phyloP scores from a whole-genome alignment of 495 filamentous ascomycete species.

The Aspergillus avenaceus region DNA sequence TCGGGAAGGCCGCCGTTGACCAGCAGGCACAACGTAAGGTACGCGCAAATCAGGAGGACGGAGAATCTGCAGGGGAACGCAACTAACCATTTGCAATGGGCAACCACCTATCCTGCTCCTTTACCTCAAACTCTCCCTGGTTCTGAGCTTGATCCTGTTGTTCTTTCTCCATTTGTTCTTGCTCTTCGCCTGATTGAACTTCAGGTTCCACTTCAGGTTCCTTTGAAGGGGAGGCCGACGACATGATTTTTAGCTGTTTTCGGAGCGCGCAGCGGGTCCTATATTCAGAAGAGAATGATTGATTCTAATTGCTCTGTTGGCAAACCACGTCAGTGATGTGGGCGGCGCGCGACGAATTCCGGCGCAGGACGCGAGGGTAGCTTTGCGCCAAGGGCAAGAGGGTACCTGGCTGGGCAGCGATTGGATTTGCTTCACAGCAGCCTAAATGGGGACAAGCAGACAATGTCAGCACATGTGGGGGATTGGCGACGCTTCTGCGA shows the following conservation, averaged over 20 bases:
- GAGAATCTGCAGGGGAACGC: constrained; percentile 49
- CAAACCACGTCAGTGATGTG: constrained; percentile 47
- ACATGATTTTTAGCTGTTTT: constrained; percentile 70
- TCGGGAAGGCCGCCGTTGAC: constrained; percentile 40
- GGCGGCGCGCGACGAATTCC: constrained; percentile 27
- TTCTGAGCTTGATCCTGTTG: constrained; percentile 61
- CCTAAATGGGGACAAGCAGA: constrained; percentile 26
- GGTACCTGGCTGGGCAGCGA: constrained; percentile 40
- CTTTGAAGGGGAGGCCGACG: constrained; percentile 86
- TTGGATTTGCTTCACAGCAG: constrained; percentile 36
- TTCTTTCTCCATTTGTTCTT: constrained; percentile 66
- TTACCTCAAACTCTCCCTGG: constrained; percentile 92
- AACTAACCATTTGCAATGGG: constrained; percentile 99
- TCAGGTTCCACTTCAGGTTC: constrained; percentile 83
- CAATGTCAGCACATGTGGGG: constrained; percentile 30
- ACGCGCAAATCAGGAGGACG: constrained; percentile 55
- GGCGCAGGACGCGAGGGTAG: constrained; percentile 24
- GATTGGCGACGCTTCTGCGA: constrained; percentile 34
- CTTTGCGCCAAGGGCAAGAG: constrained; percentile 23
- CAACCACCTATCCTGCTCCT: constrained; percentile 99
- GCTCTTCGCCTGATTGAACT: constrained; percentile 89
- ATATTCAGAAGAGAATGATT: constrained; percentile 28
- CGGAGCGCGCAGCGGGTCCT: constrained; percentile 18
- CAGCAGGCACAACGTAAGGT: constrained; percentile 47
- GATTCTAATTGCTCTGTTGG: constrained; percentile 39